These are phyloP conservation scores for Fragaria ananassa DNA, from an alignment of 306 rosid species.

Conservation along the genomic window DNA sequence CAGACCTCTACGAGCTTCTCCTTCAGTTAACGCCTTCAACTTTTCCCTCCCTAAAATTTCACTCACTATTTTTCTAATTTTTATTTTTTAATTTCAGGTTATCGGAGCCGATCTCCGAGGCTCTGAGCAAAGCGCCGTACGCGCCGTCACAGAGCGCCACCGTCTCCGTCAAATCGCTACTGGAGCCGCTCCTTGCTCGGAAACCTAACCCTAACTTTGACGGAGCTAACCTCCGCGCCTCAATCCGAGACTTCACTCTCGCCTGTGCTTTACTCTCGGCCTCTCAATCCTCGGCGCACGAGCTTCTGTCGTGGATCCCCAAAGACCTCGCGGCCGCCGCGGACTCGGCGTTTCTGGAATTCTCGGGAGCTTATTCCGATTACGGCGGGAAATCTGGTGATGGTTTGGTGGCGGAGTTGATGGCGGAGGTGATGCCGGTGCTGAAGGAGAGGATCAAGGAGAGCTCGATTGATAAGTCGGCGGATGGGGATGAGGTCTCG, in stretches of 20 bases:
- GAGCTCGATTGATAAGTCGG: conserved; percentile 66
- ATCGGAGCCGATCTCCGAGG: conserved; percentile 44
- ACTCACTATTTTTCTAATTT: neutral
- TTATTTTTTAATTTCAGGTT: conserved; percentile 32
- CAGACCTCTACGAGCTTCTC: conserved; percentile 43
- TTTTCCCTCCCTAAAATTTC: neutral
- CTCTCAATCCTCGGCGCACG: conserved; percentile 43
- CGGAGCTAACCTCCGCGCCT: conserved; percentile 26
- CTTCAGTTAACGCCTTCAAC: conserved; percentile 39
- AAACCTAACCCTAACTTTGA: conserved; percentile 23
- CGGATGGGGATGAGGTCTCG: conserved; percentile 57
- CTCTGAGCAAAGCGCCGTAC: conserved; percentile 40
- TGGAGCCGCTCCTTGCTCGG: conserved; percentile 56
- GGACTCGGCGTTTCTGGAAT: conserved; percentile 37
- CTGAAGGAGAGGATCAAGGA: conserved; percentile 67
- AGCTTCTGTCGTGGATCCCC: conserved; percentile 76
- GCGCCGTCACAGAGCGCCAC: conserved; percentile 35
- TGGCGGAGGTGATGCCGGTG: conserved; percentile 55
- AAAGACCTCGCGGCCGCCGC: conserved; percentile 43
- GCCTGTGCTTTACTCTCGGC: conserved; percentile 70
- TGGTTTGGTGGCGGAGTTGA: conserved; percentile 60
- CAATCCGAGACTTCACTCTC: conserved; percentile 58
- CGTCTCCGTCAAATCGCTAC: conserved; percentile 54
- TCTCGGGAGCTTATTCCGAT: conserved; percentile 45
- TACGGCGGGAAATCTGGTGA: conserved; percentile 33